A percentile compares a stretch with the other conserved stretches of the same genome.
These are phyloP conservation scores for Alternaria sp. DNA, from an alignment of 2,329 filamentous ascomycete species.

Conservation along the genomic window DNA sequence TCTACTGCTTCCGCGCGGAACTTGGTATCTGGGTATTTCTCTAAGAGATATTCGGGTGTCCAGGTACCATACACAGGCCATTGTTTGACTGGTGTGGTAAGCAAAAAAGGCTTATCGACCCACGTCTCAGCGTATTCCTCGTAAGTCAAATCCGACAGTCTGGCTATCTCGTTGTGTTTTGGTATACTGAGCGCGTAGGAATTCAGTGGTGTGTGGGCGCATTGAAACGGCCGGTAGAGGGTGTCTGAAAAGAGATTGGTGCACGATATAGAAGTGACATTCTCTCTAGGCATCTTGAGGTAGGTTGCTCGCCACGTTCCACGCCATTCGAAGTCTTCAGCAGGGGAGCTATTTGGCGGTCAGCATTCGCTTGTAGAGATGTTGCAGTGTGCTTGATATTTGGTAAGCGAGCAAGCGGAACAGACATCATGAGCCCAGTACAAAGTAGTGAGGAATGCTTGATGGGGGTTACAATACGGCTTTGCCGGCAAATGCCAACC, in stretches of 20 bases:
- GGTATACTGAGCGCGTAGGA: slow-evolving; percentile 78
- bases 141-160: slow-evolving; percentile 72
- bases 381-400: not conserved
- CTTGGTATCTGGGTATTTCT: slow-evolving; percentile 69
- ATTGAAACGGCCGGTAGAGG: slow-evolving; percentile 88
- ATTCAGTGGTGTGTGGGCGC: slow-evolving; percentile 75
- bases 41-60: slow-evolving; percentile 72
- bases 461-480: not conserved
- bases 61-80: slow-evolving; percentile 83
- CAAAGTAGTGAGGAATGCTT: not conserved
- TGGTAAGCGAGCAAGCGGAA: not conserved
- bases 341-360: slow-evolving; percentile 51
- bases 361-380: slow-evolving; percentile 4
- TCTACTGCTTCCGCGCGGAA: slow-evolving; percentile 95
- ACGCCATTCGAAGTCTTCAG: slow-evolving; percentile 69
- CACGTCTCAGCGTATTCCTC: slow-evolving; percentile 78
- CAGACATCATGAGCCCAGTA: not conserved
- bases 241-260: slow-evolving; percentile 86
- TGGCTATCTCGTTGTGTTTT: slow-evolving; percentile 72
- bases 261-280: slow-evolving; percentile 72
- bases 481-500: not conserved
- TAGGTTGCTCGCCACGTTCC: slow-evolving; percentile 86
- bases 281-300: slow-evolving; percentile 65
- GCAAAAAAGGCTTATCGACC: slow-evolving; percentile 84
- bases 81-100: slow-evolving; percentile 79